phyloP scores from a whole-genome alignment of 2,329 filamentous ascomycete genomes.

The Geosmithia flava region DNA sequence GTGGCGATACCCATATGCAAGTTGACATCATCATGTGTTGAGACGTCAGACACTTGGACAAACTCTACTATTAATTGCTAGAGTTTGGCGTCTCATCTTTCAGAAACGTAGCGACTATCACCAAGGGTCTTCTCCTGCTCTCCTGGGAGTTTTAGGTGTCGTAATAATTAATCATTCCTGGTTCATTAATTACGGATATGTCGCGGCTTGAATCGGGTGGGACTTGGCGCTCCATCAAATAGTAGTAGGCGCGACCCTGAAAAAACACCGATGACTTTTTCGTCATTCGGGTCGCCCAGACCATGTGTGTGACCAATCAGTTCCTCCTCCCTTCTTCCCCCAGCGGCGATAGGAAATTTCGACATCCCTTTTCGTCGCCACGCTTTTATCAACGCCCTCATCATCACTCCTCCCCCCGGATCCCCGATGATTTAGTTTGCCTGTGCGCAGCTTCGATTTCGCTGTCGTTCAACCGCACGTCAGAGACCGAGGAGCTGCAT shows the following conservation, averaged over 20 bases:
- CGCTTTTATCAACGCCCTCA: neutral
- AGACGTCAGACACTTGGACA: too few relatives aligned
- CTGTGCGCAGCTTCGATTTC: neutral
- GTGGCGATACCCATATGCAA: too few relatives aligned
- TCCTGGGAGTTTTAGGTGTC: too few relatives aligned
- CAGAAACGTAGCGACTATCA: too few relatives aligned
- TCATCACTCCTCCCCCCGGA: too few relatives aligned
- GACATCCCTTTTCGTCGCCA: neutral
- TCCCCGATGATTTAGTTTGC: neutral
- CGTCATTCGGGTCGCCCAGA: too few relatives aligned
- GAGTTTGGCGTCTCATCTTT: too few relatives aligned
- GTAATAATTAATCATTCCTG: too few relatives aligned
- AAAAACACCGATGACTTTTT: neutral
- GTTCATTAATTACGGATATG: neutral
- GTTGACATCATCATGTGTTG: too few relatives aligned
- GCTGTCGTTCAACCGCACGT: neutral
- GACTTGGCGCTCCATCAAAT: neutral
- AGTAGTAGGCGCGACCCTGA: too few relatives aligned
- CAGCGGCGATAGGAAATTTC: neutral
- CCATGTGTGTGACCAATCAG: neutral
- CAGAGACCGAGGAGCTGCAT: conserved; percentile 2
- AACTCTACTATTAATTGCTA: too few relatives aligned
- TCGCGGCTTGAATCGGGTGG: neutral
- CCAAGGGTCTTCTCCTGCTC: too few relatives aligned
- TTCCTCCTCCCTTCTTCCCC: neutral